phyloP scores from a whole-genome alignment of 2,329 filamentous ascomycete genomes.

The Aspergillus sp. region DNA sequence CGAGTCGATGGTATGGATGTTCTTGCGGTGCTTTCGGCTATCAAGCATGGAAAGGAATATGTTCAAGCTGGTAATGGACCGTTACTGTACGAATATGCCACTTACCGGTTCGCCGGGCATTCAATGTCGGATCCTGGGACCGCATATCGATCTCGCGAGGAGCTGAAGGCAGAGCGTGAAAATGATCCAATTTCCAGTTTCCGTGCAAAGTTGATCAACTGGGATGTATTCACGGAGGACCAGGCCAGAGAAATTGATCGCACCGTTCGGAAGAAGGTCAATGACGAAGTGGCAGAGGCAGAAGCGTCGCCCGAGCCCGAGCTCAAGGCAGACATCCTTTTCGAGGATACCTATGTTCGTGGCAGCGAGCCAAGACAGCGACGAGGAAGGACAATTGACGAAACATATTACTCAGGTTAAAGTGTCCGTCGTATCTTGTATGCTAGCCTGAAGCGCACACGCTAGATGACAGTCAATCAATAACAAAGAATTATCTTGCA shows the following conservation, averaged over 20 bases:
- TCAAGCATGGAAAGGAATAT: constrained; percentile 86
- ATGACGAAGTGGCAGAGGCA: constrained; percentile 80
- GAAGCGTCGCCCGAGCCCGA: constrained; percentile 83
- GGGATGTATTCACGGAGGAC: constrained; percentile 82
- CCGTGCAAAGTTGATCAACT: constrained; percentile 93
- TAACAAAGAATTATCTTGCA: neutral
- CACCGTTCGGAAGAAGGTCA: constrained; percentile 78
- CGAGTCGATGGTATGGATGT: constrained; percentile 99
- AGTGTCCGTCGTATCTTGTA: neutral
- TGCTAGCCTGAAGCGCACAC: neutral
- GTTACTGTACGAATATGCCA: constrained; percentile 93
- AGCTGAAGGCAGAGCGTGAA: constrained; percentile 91
- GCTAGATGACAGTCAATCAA: neutral
- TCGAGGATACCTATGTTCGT: constrained; percentile 87
- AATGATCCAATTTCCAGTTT: constrained; percentile 95
- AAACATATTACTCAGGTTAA: constrained; percentile 70
- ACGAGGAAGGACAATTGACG: constrained; percentile 79
- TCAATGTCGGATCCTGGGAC: constrained; percentile 98
- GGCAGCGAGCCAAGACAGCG: constrained; percentile 83
- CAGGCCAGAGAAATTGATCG: constrained; percentile 94
- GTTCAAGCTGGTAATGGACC: constrained; percentile 78
- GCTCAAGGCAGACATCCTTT: constrained; percentile 74
- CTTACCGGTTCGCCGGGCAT: constrained; percentile 96
- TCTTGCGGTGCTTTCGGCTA: constrained; percentile 89
- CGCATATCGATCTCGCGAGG: constrained; percentile 95